Base-by-base conservation (phyloP, 2,329 filamentous ascomycete species). In the Alternaria brassicicola region DNA sequence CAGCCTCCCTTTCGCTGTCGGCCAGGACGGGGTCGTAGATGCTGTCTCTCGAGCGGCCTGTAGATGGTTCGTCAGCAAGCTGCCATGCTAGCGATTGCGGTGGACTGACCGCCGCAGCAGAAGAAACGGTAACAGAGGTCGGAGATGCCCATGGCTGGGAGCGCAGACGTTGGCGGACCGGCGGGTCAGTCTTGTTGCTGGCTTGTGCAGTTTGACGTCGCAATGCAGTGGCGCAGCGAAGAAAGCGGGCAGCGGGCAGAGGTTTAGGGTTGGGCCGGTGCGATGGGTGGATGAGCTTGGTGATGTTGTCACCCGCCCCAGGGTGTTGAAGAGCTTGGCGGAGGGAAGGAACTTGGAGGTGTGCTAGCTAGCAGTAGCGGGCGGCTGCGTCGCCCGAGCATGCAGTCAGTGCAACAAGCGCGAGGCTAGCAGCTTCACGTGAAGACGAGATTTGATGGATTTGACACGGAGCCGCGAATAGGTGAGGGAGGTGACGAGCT, bases 1-100 rank as follows among this genome's bases (percentile, higher is more conserved):
- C 95, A 54, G 95, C 95, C 82, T 98, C 95, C 73, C 95, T 88
- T 81, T 99, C 95, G 81, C 91, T 96, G 76, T 99, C 95, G 71
- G 93, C 93, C 62, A 99, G 86, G 55, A 95, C 91, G 9, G 78
- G 78, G 59, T 81, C 78, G 58, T 81, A 81, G 59, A 81, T 78
- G 69, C 79, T 80, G 69, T 81, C 80, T 64, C 78, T 80, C 43
- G 76, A 79, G 66, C 80, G 80, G 65, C 74, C 80, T 82, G 65
- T 10, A 23, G 25, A 25, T 12, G 15, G 0, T 8, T 35, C 1
- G 52, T 78, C 63, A 77, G 73, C 42, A 60, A 45, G 33, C 31
- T 19, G 48, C 57, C 33, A 55, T n/a, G 7, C 25, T 9, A 21
- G 23, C 55, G 21, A 47, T 23, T 43, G 41, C 23, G 43, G 38